Conservation (phyloP, 805 yeast genomes). For the Metschnikowia anglica region DNA sequence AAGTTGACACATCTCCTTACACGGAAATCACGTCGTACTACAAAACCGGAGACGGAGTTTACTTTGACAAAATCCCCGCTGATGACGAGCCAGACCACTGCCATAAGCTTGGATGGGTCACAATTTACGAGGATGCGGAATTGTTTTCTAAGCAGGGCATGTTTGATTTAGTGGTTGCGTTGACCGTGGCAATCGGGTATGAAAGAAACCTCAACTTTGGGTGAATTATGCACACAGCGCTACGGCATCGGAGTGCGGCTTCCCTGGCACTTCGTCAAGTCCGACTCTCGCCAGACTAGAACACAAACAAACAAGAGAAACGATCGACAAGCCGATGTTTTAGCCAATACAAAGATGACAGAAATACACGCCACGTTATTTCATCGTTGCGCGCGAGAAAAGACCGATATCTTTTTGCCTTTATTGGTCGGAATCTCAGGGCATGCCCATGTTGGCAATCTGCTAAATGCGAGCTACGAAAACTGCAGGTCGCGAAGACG, state of each 20-base stretch:
- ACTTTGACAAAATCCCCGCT: conserved; percentile 39
- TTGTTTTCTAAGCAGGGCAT: conserved; percentile 31
- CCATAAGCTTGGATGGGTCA: conserved; percentile 63
- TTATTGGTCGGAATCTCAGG: too few species aligned
- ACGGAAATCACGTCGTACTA: conserved; percentile 32
- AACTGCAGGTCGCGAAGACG: conserved; percentile 2
- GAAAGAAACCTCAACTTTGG: conserved; percentile 20
- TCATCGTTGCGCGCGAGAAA: too few species aligned
- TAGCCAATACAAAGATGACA: too few species aligned
- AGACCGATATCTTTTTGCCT: too few species aligned
- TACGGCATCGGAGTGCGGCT: too few species aligned
- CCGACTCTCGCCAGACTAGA: too few species aligned
- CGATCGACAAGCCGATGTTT: too few species aligned
- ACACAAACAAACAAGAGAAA: too few species aligned
- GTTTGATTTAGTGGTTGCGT: conserved; percentile 55
- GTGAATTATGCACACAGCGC: background rate
- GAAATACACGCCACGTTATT: too few species aligned
- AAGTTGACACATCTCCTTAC: conserved; percentile 13
- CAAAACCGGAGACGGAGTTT: conserved; percentile 57
- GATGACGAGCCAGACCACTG: conserved; percentile 61
- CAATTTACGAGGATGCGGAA: conserved; percentile 49
- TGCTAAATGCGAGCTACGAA: background rate
- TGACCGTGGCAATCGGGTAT: conserved; percentile 52
- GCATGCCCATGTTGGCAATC: too few species aligned
- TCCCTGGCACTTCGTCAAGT: too few species aligned